Base-by-base conservation (phyloP, 1,139 yeast genomes). In the Hansenula lynferdii region DNA sequence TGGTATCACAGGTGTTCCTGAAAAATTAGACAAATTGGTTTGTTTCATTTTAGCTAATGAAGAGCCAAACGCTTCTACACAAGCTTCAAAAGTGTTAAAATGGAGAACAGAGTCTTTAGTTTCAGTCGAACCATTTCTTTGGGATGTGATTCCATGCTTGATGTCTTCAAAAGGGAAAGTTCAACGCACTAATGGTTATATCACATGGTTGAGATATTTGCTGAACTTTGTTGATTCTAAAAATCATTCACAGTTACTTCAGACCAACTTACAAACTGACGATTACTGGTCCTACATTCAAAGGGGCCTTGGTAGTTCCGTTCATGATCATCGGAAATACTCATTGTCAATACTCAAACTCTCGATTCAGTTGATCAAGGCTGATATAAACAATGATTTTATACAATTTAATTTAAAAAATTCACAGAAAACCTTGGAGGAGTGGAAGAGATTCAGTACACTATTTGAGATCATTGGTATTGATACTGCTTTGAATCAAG, bases 401-500 rank as follows among this genome's bases (percentile, higher is more conserved):
- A 70, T 85, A 46, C 38, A 49, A 1, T 82, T 89, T 82, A 60
- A 67, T n/a, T 41, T 50, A 0, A 19, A 50, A 0, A 47, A 64
- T 1, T 51, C 51, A 4, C 53, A 54, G 0, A 49, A 51, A 4
- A 67, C 70, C 36, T 51, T 75, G 27, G 65, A 65, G 14, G 76
- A 78, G 34, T 89, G 96, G 96, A 71, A 75, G 35, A 69, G 86
- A 43, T 89, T 69, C 51, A 69, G 78, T 25, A 85, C 96, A 0
- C 62, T 89, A 12, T 83, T 78, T 48, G 96, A 89, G 54, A 83
- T 89, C 35, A 64, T 86, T 29, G 94, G 89, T 2, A 72, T 89
- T 35, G 97, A 89, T 56, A 81, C 96, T 0, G 85, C 96, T 0
- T 64, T 85, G 51, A 90, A 89, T 53, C 97, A 89, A 59, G 80